Percentiles rank a stretch among this genome's conserved stretches.
Evolutionary conservation across 169 alveolate genomes (phyloP).

Genomic region (Cryptosporidium ubiquitum): DNA sequence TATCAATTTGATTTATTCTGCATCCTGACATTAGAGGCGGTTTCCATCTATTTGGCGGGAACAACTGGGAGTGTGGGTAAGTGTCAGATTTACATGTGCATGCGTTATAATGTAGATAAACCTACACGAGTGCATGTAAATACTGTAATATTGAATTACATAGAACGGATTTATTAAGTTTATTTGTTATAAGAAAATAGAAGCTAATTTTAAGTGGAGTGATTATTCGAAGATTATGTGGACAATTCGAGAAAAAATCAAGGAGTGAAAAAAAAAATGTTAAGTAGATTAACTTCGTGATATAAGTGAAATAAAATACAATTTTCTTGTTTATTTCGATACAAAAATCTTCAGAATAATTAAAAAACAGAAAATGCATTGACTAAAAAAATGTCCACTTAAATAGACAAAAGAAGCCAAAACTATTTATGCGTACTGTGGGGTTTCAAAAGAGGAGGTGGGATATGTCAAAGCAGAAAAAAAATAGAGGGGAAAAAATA

Average conservation of each 20-base stretch:
- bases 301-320: too few relatives aligned
- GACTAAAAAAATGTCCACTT: slow-evolving; percentile 52
- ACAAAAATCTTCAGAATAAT: neutral
- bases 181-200: neutral
- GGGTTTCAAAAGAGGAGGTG: slow-evolving; percentile 58
- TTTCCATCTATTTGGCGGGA: neutral
- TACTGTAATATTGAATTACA: neutral
- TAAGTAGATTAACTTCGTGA: neutral
- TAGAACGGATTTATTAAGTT: neutral
- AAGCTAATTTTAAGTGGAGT: neutral
- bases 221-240: neutral
- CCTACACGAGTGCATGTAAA: neutral
- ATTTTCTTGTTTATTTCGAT: neutral
- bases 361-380: neutral
- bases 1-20: neutral
- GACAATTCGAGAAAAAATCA: neutral
- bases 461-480: neutral
- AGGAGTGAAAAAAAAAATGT: neutral
- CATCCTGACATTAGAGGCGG: neutral
- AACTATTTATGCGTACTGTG: slow-evolving; percentile 64
- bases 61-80: neutral
- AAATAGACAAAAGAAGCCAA: slow-evolving; percentile 48
- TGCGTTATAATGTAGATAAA: neutral
- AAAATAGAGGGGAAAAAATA: neutral
- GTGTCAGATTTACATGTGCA: neutral